A percentile compares a stretch with the other conserved stretches of the same genome.
Conservation (phyloP, 164 flowering plant genomes). For the Annona squamosa region DNA sequence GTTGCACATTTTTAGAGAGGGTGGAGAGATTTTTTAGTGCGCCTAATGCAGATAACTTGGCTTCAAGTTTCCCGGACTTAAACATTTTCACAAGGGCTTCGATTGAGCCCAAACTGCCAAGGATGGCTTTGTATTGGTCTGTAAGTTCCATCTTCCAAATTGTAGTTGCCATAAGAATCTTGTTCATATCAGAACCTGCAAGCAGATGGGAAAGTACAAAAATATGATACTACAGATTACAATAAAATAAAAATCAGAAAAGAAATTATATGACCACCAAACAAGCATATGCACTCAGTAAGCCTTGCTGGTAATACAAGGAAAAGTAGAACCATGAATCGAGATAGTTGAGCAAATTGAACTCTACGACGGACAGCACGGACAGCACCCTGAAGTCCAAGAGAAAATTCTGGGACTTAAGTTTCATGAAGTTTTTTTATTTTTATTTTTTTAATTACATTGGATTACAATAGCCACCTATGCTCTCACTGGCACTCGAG, state of each 20-base stretch:
- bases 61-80: constrained; percentile 70
- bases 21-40: constrained; percentile 59
- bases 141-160: constrained; percentile 77
- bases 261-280: neutral
- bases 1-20: constrained; percentile 39
- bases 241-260: neutral
- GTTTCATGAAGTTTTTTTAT: no score
- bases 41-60: constrained; percentile 65
- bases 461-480: no score
- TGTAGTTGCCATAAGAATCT: constrained; percentile 84
- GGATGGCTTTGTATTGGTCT: constrained; percentile 48
- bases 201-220: neutral
- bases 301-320: neutral
- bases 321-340: neutral
- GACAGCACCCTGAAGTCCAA: no score
- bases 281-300: neutral
- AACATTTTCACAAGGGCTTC: constrained; percentile 69
- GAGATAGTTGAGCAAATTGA: neutral
- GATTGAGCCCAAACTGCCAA: constrained; percentile 74
- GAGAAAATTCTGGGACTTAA: no score
- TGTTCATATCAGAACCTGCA: constrained; percentile 86
- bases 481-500: no score
- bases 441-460: no score
- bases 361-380: no score
- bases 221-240: neutral